Evolutionary conservation across 75 land plant genomes (phyloP).

Genomic region (Chamaecyparis obtusa): DNA sequence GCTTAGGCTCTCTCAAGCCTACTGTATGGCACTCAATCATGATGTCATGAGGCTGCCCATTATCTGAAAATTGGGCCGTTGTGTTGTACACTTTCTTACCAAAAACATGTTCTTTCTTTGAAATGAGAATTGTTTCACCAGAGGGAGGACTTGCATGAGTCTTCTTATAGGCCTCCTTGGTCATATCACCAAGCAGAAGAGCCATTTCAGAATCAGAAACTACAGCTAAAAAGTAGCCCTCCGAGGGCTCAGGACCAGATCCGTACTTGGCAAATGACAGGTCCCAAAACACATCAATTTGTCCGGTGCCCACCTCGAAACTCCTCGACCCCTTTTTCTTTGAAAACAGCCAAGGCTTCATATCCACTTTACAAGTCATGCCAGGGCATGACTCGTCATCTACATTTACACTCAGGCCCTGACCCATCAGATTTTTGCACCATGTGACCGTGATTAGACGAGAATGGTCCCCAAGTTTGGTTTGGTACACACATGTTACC

Average conservation of each 20-base stretch:
- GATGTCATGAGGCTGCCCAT: constrained; percentile 63
- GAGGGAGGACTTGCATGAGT: constrained; percentile 35
- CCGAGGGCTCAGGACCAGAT: constrained; percentile 81
- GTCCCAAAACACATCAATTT: constrained; percentile 84
- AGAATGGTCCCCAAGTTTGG: constrained; percentile 43
- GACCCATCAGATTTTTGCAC: constrained; percentile 89
- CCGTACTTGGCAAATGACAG: constrained; percentile 78
- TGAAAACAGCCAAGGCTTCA: constrained; percentile 90
- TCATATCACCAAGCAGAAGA: constrained; percentile 79
- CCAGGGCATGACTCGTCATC: constrained; percentile 56
- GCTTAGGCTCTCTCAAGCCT: constrained; percentile 57
- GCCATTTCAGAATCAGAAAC: constrained; percentile 58
- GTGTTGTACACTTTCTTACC: constrained; percentile 66
- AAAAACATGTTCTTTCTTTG: constrained; percentile 76
- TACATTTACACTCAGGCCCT: constrained; percentile 72
- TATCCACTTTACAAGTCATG: constrained; percentile 74
- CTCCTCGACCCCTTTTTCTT: constrained; percentile 81
- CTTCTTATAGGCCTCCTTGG: constrained; percentile 68
- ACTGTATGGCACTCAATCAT: constrained; percentile 70
- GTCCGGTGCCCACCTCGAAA: constrained; percentile 48
- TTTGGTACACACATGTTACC: constrained; percentile 73
- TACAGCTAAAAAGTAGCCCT: constrained; percentile 72
- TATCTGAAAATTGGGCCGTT: no score
- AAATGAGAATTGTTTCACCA: constrained; percentile 45
- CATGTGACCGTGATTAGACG: constrained; percentile 68